phyloP scores from a whole-genome alignment of 495 filamentous ascomycete species.

The Penicillium maclennaniae region DNA sequence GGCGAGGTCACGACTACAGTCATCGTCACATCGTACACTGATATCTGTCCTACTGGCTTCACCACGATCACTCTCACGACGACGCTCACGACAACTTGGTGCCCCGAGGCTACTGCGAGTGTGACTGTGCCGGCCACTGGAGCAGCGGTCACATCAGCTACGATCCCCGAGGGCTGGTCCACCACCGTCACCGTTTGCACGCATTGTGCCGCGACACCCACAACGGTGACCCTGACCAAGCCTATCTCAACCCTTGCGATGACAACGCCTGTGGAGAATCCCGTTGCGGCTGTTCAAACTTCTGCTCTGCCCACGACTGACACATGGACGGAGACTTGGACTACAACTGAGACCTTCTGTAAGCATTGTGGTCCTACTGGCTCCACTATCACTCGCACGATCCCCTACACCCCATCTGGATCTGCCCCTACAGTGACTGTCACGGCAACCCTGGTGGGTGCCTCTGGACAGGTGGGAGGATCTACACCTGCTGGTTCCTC shows the following conservation, averaged over 20 bases:
- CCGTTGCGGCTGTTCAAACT: conserved; percentile 6
- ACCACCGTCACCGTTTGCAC: conserved; percentile 49
- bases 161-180: conserved; percentile 43
- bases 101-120: conserved; percentile 27
- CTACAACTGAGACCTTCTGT: conserved; percentile 40
- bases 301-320: conserved; percentile 19
- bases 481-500: too few relatives aligned
- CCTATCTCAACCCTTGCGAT: conserved; percentile 19
- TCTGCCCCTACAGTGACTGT: not conserved
- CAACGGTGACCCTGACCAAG: conserved; percentile 42
- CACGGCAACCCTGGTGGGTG: not conserved
- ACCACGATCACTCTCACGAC: conserved; percentile 44
- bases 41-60: conserved; percentile 44
- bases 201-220: conserved; percentile 38
- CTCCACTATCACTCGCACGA: conserved; percentile 34
- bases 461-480: too few relatives aligned
- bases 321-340: conserved; percentile 36
- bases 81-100: conserved; percentile 37
- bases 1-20: conserved; percentile 31
- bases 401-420: conserved; percentile 21
- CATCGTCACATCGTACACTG: conserved; percentile 41
- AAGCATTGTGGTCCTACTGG: conserved; percentile 35
- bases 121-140: conserved; percentile 18
- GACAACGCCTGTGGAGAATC: conserved; percentile 7
- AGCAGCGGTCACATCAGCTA: conserved; percentile 13